Percentiles rank a stretch among this genome's conserved stretches.
Conservation (phyloP, 192 early-diverging fungal species). For the Borealophlyctis nickersoniae region DNA sequence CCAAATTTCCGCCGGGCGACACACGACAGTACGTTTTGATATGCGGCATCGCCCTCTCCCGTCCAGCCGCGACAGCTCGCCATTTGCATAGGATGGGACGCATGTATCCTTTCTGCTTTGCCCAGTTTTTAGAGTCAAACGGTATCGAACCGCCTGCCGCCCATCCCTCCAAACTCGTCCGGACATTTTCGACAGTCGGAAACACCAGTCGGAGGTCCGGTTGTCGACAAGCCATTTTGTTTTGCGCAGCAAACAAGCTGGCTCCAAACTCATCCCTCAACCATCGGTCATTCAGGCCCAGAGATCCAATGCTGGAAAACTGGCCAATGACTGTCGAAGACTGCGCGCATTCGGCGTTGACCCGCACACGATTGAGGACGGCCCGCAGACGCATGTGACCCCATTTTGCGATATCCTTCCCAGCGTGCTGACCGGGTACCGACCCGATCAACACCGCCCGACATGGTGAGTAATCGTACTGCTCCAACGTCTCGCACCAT, state of each 20-base stretch:
- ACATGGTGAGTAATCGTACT: conserved; percentile 51
- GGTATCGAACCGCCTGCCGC: conserved; percentile 37
- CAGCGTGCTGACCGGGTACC: conserved; percentile 55
- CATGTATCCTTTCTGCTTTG: conserved; percentile 53
- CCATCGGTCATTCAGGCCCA: conserved; percentile 55
- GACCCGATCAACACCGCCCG: conserved; percentile 56
- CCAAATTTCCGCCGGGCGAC: conserved; percentile 20
- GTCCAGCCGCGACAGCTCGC: conserved; percentile 43
- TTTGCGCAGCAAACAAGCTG: conserved; percentile 31
- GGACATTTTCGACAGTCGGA: conserved; percentile 62
- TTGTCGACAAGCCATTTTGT: conserved; percentile 5
- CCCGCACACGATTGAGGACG: conserved; percentile 37
- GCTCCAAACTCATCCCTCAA: conserved; percentile 50
- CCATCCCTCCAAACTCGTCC: conserved; percentile 62
- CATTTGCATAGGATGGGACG: conserved; percentile 48
- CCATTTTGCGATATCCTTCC: conserved; percentile 44
- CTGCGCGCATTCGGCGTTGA: conserved; percentile 11
- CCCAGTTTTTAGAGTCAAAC: conserved; percentile 47
- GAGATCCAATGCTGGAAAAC: conserved; percentile 62
- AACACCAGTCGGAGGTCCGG: conserved; percentile 46
- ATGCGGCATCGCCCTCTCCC: conserved; percentile 64
- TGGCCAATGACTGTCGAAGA: conserved; percentile 44
- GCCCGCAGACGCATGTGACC: conserved; percentile 46
- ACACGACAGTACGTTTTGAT: conserved; percentile 46
- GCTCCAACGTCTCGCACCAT: conserved; percentile 30